These are phyloP conservation scores for Henckelia pumila DNA, from an alignment of 257 asterid species.

Conservation along the genomic window DNA sequence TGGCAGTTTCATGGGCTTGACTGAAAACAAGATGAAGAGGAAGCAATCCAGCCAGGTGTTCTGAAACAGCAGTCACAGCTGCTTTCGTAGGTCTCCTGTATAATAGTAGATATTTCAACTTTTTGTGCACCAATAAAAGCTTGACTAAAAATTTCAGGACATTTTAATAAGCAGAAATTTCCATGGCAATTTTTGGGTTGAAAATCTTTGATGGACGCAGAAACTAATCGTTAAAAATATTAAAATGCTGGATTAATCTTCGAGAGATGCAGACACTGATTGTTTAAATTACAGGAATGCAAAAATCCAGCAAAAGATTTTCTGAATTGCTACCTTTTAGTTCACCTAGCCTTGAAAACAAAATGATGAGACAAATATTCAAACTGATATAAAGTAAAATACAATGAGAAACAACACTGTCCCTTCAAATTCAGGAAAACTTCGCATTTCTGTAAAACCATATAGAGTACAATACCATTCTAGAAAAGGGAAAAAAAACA, in stretches of 20 bases:
- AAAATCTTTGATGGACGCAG: neutral
- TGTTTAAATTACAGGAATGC: neutral
- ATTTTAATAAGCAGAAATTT: slow-evolving; percentile 12
- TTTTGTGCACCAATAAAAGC: slow-evolving; percentile 24
- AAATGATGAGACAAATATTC: slow-evolving; percentile 12
- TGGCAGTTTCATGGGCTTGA: slow-evolving; percentile 91
- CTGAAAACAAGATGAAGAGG: slow-evolving; percentile 98
- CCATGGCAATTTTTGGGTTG: neutral
- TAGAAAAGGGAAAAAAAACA: no score
- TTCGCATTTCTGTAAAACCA: no score
- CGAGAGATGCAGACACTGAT: slow-evolving; percentile 5
- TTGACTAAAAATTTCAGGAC: slow-evolving; percentile 4
- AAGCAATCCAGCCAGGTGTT: slow-evolving; percentile 92
- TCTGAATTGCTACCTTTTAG: neutral
- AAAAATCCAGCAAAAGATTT: neutral
- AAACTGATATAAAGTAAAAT: slow-evolving; percentile 14
- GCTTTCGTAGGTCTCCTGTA: slow-evolving; percentile 92
- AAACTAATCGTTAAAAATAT: neutral
- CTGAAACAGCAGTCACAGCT: slow-evolving; percentile 91
- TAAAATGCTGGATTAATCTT: no score
- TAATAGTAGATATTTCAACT: slow-evolving; percentile 26
- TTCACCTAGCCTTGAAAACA: slow-evolving; percentile 19
- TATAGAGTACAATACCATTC: no score
- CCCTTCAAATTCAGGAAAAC: neutral
- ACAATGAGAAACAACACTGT: slow-evolving; percentile 4